Conservation (phyloP, 106 monocot genomes). For the Allium cepa region DNA sequence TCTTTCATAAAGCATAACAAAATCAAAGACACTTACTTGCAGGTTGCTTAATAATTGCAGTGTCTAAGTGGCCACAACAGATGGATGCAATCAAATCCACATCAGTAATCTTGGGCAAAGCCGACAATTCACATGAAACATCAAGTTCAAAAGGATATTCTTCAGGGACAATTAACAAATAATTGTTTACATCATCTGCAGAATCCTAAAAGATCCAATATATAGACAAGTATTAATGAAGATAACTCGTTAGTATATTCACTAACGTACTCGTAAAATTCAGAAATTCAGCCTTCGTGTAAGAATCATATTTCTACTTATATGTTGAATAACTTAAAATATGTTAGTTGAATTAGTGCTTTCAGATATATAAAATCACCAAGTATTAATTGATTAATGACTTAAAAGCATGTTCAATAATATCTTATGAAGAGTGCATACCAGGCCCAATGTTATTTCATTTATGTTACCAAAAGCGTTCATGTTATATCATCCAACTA, state of each 20-base stretch:
- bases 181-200: constrained; percentile 35
- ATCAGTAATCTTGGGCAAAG: constrained; percentile 58
- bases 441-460: background rate
- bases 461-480: background rate
- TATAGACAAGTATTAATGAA: background rate
- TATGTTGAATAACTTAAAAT: background rate
- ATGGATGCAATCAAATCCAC: constrained; percentile 52
- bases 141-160: constrained; percentile 35
- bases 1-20: background rate
- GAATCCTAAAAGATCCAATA: constrained; percentile 31
- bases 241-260: background rate
- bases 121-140: constrained; percentile 22
- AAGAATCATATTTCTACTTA: too few species aligned
- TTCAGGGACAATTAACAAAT: constrained; percentile 46
- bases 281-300: background rate
- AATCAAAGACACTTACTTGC: constrained; percentile 13
- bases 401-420: background rate
- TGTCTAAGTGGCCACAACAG: constrained; percentile 67
- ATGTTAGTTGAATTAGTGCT: background rate
- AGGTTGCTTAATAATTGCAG: constrained; percentile 37
- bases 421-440: background rate
- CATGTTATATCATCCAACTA: background rate
- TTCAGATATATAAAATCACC: background rate
- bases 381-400: background rate
- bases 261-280: background rate